Evolutionary conservation across 495 filamentous ascomycete species (phyloP).

Genomic region (Talaromyces wortmannii): DNA sequence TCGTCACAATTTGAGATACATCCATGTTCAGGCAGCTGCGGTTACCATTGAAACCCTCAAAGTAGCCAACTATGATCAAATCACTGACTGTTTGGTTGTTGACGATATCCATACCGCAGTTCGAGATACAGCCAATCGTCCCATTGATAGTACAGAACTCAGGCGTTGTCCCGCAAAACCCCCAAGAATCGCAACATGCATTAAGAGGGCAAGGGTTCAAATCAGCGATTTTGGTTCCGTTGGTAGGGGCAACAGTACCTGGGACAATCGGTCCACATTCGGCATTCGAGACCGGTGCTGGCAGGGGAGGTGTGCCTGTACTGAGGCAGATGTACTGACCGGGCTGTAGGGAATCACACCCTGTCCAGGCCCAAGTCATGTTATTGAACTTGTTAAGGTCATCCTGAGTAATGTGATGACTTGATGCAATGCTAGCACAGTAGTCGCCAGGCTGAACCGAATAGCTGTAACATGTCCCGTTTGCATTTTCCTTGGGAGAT

Average conservation of each 20-base stretch:
- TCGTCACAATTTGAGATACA: too few relatives aligned
- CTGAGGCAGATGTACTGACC: constrained; percentile 40
- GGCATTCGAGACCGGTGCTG: constrained; percentile 22
- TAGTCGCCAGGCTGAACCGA: not conserved
- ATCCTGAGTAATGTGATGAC: not conserved
- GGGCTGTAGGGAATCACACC: constrained; percentile 25
- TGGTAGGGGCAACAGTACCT: constrained; percentile 14
- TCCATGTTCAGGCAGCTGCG: too few relatives aligned
- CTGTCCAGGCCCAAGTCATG: constrained; percentile 37
- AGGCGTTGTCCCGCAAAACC: constrained; percentile 37
- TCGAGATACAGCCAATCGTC: constrained; percentile 39
- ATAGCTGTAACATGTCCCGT: constrained; percentile 3
- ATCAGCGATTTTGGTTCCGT: constrained; percentile 6
- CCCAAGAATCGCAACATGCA: constrained; percentile 28
- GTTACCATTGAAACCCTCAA: too few relatives aligned
- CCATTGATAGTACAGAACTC: constrained; percentile 37
- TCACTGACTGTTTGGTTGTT: too few relatives aligned
- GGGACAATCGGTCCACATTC: constrained; percentile 38
- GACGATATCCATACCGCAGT: constrained; percentile 36
- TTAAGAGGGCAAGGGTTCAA: constrained; percentile 6
- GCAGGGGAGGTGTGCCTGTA: constrained; percentile 37
- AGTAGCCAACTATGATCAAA: too few relatives aligned
- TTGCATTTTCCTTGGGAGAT: not conserved
- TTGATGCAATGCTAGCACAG: constrained; percentile 3
- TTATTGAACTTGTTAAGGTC: constrained; percentile 1